A percentile compares a stretch with the other conserved stretches of the same genome.
phyloP scores from a whole-genome alignment of 1,284 basidiomycete genomes.

The Rhodotorula sp. region DNA sequence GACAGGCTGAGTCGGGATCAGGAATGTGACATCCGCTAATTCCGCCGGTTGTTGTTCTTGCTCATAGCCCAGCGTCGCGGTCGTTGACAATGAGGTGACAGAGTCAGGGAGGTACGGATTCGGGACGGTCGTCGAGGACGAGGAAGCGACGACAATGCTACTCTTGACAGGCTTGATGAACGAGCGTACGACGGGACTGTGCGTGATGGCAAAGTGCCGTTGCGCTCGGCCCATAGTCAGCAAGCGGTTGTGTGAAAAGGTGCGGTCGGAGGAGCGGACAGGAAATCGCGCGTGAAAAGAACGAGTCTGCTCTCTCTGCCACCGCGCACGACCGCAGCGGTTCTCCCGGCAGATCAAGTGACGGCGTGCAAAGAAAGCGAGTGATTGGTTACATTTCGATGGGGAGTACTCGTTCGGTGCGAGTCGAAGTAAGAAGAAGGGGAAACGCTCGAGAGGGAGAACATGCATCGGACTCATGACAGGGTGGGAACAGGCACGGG shows the following conservation, averaged over 20 bases:
- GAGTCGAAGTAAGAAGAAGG: no score
- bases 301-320: no score
- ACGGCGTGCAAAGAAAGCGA: no score
- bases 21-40: slow-evolving; percentile 2
- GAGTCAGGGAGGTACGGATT: slow-evolving; percentile 13
- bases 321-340: no score
- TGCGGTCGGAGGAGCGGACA: background rate
- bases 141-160: slow-evolving; percentile 8
- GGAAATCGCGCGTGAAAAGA: background rate
- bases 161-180: slow-evolving; percentile 33
- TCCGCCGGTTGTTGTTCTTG: background rate
- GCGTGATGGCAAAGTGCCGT: slow-evolving; percentile 26
- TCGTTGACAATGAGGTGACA: no score
- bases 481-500: no score
- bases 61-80: background rate
- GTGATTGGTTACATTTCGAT: no score
- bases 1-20: slow-evolving; percentile 37
- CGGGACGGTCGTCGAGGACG: background rate
- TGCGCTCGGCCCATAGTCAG: slow-evolving; percentile 3
- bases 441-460: no score
- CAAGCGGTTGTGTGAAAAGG: background rate
- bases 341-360: no score
- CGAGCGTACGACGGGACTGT: slow-evolving; percentile 35
- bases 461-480: no score
- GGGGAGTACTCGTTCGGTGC: no score